Conservation (phyloP, 371 early-diverging fungal species). For the Lichtheimia corymbifera region DNA sequence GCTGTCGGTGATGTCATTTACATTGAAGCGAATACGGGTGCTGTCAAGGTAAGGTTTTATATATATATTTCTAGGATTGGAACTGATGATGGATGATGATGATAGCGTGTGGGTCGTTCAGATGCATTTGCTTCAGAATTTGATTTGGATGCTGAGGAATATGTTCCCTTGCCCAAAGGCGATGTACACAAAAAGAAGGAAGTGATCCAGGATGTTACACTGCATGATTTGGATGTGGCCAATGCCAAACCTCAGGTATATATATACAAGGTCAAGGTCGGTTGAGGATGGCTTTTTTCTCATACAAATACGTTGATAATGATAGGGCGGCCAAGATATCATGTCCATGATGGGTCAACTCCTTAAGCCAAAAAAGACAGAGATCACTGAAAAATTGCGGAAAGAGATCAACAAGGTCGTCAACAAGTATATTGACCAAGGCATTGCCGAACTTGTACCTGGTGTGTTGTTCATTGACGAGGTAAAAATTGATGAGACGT, state of each 20-base stretch:
- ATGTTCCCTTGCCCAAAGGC: constrained; percentile 98
- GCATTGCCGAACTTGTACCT: constrained; percentile 95
- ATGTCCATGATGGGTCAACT: constrained; percentile 97
- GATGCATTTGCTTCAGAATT: constrained; percentile 96
- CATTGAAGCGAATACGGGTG: constrained; percentile 97
- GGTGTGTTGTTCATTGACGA: constrained; percentile 99
- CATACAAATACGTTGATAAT: neutral
- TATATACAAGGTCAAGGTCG: neutral
- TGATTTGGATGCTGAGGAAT: constrained; percentile 96
- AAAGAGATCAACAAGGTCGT: constrained; percentile 99
- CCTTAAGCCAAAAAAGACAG: constrained; percentile 97
- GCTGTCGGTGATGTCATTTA: constrained; percentile 97
- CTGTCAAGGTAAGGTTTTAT: constrained; percentile 79
- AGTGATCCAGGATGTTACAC: constrained; percentile 95
- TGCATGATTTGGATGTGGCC: constrained; percentile 99
- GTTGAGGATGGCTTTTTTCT: neutral
- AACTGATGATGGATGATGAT: constrained; percentile 14
- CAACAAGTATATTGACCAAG: constrained; percentile 98
- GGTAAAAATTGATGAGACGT: constrained; percentile 31
- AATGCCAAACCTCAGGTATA: constrained; percentile 89
- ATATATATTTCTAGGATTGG: neutral
- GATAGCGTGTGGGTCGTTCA: constrained; percentile 90
- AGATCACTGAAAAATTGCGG: constrained; percentile 96
- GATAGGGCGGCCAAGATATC: constrained; percentile 91
- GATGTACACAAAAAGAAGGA: constrained; percentile 99